Evolutionary conservation across 495 filamentous ascomycete genomes (phyloP), one percentile per base, ranked within the genome.

Genomic region (Neurospora sp.): DNA sequence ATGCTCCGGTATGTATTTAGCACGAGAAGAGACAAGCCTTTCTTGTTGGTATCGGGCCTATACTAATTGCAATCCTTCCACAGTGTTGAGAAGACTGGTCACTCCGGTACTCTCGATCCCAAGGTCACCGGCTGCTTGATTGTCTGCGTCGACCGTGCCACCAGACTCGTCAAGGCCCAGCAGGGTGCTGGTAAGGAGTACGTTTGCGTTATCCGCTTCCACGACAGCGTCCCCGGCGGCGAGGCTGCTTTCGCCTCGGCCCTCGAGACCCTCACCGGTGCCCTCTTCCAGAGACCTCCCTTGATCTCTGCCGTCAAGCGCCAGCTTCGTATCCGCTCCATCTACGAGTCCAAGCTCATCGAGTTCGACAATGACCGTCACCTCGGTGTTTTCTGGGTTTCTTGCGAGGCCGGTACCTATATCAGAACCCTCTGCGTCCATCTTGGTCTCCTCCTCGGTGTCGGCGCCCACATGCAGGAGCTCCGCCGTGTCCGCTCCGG

Each of bases 371-470:
- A 98, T 81, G 94, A 98, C 72, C 89, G 96, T 73, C 93, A 98
- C 79, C 88, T 99, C n/a, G 96, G 91, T 81, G 94, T 98, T 40
- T 99, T 99, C 88, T 98, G 96, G 96, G 96, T 98, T 73, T 95
- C 92, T 82, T 99, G 96, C 81, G 96, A 99, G 83, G 96, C 96
- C 73, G 96, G 96, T 78, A 98, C 96, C 40, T 99, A 99, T 79
- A 98, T 99, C 80, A 92, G 96, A 83, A 98, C 96, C 14, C 89
- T 99, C 27, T 99, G 96, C 84, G 96, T 98, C 44, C 96, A 99
- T 84, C 83, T 99, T 75, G 96, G 96, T 73, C 86, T 98, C 72
- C 82, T 99, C 70, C 87, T 98, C 53, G 96, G 96, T 77, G 94
- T 97, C 59, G 96, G 96, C 75, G 96, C 92, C 12, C 96, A 99